Base-by-base conservation (phyloP, 1,284 basidiomycete genomes). In the Termitomyces sp. region DNA sequence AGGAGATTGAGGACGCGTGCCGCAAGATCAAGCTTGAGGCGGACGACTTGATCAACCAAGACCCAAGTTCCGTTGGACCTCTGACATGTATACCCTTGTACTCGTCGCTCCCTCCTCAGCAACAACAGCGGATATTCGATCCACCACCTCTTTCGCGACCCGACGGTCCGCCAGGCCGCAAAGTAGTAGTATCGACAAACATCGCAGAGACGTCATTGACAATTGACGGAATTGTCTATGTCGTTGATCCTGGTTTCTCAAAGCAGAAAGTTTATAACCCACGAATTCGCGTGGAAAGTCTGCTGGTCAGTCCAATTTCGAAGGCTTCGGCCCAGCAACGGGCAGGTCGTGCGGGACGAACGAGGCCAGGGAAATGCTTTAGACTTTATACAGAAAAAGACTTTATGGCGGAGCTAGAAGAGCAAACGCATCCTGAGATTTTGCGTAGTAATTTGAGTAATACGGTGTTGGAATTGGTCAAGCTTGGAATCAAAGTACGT, bases 191-290 rank as follows among this genome's bases (percentile, higher is more conserved):
- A 1, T 93, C 94, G 12, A 99, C 97, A 34, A 99, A 99, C 71
- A 96, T 99, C 59, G 97, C 97, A 7, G 96, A 99, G 73, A 99
- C 97, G 0, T 97, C 94, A 9, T 75, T 99, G 36, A 99, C 96
- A 1, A 98, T 99, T 58, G 96, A 98, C 64, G 97, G 96, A 24
- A 98, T 99, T 66, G 94, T 99, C 12, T 99, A 98, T 67, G 96
- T 99, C 55, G 94, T 99, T 43, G 96, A 99, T 69, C 94, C 97
- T 0, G 96, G 96, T 0, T 96, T 97, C 76, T 94, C 92, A 9
- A 96, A 98, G 73, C 92, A 98, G 73, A 98, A 95, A 68, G 92
- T 98, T 51, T 98, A 98, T 76, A 97, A 97, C 69, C 94, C 94
- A 0, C 83, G 95, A 31, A 97, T 98, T 63, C 86, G 97, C 60